Percentiles rank a stretch among this genome's conserved stretches.
phyloP scores from a whole-genome alignment of 306 rosid genomes.

The Quillaja saponaria region DNA sequence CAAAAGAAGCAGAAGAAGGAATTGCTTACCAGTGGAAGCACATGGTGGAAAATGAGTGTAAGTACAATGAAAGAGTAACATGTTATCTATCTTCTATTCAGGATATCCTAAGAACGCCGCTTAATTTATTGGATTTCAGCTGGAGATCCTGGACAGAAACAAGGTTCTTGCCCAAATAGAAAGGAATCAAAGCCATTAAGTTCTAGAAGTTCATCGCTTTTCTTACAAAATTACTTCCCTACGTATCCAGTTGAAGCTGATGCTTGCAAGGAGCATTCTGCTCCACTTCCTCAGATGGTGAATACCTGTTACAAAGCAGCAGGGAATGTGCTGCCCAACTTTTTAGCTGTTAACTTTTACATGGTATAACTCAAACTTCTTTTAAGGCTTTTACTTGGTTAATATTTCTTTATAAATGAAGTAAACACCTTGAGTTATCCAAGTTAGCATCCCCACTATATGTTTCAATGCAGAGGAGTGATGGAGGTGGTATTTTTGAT shows the following conservation, averaged over 20 bases:
- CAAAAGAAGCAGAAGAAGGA: conserved; percentile 93
- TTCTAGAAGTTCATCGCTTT: conserved; percentile 70
- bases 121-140: conserved; percentile 56
- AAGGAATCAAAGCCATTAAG: conserved; percentile 81
- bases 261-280: conserved; percentile 94
- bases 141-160: conserved; percentile 89
- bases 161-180: conserved; percentile 78
- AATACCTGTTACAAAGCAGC: conserved; percentile 87
- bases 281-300: conserved; percentile 83
- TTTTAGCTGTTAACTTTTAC: conserved; percentile 89
- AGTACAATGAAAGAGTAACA: conserved; percentile 31
- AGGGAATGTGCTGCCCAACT: conserved; percentile 78
- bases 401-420: conserved; percentile 7
- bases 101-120: conserved; percentile 17
- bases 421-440: conserved; percentile 13
- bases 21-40: conserved; percentile 94
- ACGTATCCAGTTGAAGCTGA: conserved; percentile 90
- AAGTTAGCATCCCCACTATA: conserved; percentile 32
- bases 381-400: conserved; percentile 8
- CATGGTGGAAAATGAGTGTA: conserved; percentile 93
- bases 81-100: conserved; percentile 6
- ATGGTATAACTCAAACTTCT: conserved; percentile 52
- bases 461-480: conserved; percentile 77
- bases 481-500: conserved; percentile 92
- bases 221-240: conserved; percentile 87